Evolutionary conservation across 345 rosid genomes (phyloP).

Genomic region (Sonneratia caseolaris): DNA sequence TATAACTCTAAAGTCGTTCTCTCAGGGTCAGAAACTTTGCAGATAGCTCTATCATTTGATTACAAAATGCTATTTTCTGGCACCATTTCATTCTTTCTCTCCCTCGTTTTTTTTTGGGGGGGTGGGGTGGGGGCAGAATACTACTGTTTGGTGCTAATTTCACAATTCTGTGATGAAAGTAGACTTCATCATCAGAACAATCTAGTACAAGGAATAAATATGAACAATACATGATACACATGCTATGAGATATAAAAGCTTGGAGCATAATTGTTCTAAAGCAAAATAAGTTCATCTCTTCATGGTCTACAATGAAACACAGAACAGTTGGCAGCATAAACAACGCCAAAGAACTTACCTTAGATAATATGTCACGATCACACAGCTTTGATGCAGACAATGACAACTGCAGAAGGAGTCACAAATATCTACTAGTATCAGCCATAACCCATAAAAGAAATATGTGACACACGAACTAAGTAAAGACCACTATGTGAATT

Average conservation of each 20-base stretch:
- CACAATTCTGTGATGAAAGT: background rate
- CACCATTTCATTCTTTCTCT: no score
- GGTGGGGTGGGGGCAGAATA: no score
- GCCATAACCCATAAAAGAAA: background rate
- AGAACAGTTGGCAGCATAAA: background rate
- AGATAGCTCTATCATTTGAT: background rate
- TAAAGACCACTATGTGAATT: background rate
- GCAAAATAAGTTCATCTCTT: background rate
- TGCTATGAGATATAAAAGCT: background rate
- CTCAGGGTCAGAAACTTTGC: background rate
- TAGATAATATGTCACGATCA: conserved; percentile 69
- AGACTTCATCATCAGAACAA: background rate
- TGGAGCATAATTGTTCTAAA: background rate
- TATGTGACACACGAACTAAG: background rate
- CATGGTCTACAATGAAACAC: background rate
- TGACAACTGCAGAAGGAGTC: conserved; percentile 40
- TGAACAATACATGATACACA: background rate
- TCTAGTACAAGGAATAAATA: background rate
- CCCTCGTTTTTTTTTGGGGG: no score
- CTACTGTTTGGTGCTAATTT: background rate
- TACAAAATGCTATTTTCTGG: background rate
- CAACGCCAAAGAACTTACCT: conserved; percentile 30
- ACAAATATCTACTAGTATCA: background rate
- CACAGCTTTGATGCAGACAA: conserved; percentile 58
- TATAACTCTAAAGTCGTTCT: background rate